Evolutionary conservation across 768 basidiomycete genomes (phyloP).

Genomic region (Podaxis sp.): DNA sequence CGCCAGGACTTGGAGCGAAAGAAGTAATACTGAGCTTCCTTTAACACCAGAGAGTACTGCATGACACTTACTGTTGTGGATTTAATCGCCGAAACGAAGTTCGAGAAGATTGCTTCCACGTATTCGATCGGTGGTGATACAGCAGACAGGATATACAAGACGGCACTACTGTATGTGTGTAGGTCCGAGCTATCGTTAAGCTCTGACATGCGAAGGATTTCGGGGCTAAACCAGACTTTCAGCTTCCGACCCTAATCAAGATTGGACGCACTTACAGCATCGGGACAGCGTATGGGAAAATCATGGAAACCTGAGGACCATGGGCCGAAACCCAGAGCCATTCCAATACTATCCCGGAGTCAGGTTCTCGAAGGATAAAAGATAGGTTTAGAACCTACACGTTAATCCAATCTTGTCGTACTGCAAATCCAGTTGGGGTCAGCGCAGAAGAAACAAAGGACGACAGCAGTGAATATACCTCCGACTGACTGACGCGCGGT

Average conservation of each 20-base stretch:
- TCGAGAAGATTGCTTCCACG: conserved; percentile 56
- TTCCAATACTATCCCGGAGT: conserved; percentile 55
- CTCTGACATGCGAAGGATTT: conserved; percentile 88
- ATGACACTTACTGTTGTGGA: conserved; percentile 62
- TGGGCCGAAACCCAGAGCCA: conserved; percentile 82
- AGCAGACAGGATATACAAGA: conserved; percentile 80
- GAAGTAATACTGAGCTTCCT: background rate
- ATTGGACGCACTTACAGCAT: conserved; percentile 59
- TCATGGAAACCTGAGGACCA: conserved; percentile 68
- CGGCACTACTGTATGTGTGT: conserved; percentile 76
- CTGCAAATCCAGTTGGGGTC: conserved; percentile 29
- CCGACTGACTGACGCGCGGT: conserved; percentile 82
- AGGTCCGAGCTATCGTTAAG: conserved; percentile 83
- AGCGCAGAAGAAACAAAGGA: background rate
- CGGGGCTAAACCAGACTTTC: conserved; percentile 53
- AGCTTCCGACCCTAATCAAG: conserved; percentile 9
- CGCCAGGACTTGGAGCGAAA: conserved; percentile 72
- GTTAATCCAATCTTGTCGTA: conserved; percentile 90
- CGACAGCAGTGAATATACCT: conserved; percentile 36
- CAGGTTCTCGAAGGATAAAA: conserved; percentile 12
- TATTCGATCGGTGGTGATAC: conserved; percentile 72
- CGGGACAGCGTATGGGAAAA: conserved; percentile 76
- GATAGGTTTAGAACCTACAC: conserved; percentile 43
- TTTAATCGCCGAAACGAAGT: conserved; percentile 72
- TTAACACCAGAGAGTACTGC: background rate